Percentiles rank a stretch among this genome's conserved stretches.
These are phyloP conservation scores for Trichosporon ovoides DNA, from an alignment of 1,284 basidiomycete genomes.

Conservation along the genomic window DNA sequence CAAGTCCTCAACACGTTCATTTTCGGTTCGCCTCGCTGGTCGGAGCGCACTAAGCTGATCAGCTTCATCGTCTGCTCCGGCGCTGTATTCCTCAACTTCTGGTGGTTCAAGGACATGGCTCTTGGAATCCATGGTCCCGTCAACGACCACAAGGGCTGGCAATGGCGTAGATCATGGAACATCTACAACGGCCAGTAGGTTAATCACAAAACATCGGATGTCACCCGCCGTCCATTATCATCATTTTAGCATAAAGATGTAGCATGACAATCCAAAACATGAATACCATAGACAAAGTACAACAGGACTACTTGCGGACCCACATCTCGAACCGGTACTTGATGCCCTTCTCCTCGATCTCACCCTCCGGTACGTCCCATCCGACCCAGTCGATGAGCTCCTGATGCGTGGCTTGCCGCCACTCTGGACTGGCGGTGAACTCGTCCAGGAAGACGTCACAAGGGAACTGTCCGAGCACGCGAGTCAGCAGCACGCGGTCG, in stretches of 20 bases:
- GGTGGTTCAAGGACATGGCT: constrained; percentile 86
- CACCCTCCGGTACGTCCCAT: constrained; percentile 67
- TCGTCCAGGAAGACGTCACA: constrained; percentile 87
- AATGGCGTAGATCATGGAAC: constrained; percentile 59
- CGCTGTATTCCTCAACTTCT: constrained; percentile 71
- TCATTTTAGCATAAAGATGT: constrained; percentile 2
- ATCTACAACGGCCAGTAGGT: constrained; percentile 26
- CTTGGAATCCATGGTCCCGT: constrained; percentile 85
- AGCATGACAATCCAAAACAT: constrained; percentile 1
- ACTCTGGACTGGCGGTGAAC: constrained; percentile 54
- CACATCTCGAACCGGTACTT: constrained; percentile 91
- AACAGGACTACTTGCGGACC: constrained; percentile 50
- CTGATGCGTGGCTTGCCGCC: constrained; percentile 59
- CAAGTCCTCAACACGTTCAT: constrained; percentile 89
- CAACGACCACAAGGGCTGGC: constrained; percentile 67
- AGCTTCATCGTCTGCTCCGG: constrained; percentile 62
- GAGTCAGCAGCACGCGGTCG: constrained; percentile 79
- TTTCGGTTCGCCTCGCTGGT: constrained; percentile 64
- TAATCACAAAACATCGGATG: neutral
- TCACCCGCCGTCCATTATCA: neutral
- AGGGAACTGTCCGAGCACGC: constrained; percentile 61
- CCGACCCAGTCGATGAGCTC: constrained; percentile 70
- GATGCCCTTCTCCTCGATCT: constrained; percentile 72
- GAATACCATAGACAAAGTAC: constrained; percentile 10
- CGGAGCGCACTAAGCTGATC: constrained; percentile 62